Evolutionary conservation across 108 stramenopile species (phyloP).

Genomic region (Nitzschia putrida): DNA sequence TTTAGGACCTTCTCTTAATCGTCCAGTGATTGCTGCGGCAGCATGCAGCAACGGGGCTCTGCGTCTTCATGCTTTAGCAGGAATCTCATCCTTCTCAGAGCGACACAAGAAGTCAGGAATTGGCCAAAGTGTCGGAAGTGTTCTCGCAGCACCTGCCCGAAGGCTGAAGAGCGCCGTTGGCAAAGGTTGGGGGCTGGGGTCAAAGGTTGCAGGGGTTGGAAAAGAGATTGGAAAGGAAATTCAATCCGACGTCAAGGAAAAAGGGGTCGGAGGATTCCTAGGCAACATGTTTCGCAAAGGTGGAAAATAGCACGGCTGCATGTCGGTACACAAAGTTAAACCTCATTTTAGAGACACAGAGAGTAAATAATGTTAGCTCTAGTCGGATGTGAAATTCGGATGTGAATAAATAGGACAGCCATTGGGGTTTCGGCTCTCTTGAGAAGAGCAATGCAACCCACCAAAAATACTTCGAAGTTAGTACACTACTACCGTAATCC

Average conservation of each 20-base stretch:
- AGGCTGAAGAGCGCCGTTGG: slow-evolving; percentile 76
- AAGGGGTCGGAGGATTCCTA: slow-evolving; percentile 54
- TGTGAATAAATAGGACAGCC: too few relatives aligned
- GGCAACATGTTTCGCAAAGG: slow-evolving; percentile 53
- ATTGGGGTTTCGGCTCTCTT: too few relatives aligned
- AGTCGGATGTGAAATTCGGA: too few relatives aligned
- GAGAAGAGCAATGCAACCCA: too few relatives aligned
- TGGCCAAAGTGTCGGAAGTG: slow-evolving; percentile 60
- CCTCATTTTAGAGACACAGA: too few relatives aligned
- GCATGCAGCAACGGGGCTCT: slow-evolving; percentile 80
- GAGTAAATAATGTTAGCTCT: too few relatives aligned
- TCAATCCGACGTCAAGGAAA: slow-evolving; percentile 51
- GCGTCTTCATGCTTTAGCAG: slow-evolving; percentile 82
- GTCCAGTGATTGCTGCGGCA: slow-evolving; percentile 86
- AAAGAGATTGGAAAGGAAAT: slow-evolving; percentile 83
- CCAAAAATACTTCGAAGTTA: too few relatives aligned
- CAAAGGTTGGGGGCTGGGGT: slow-evolving; percentile 69
- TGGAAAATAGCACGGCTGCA: background rate
- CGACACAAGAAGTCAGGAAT: slow-evolving; percentile 49
- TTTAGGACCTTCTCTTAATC: slow-evolving; percentile 78
- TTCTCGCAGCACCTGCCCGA: slow-evolving; percentile 70
- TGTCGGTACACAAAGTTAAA: too few relatives aligned
- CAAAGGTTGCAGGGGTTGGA: slow-evolving; percentile 66
- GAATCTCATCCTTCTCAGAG: slow-evolving; percentile 81
- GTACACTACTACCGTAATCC: too few relatives aligned